Base-by-base conservation (phyloP, 1,284 basidiomycete species). In the Cystobasidium pallidum region DNA sequence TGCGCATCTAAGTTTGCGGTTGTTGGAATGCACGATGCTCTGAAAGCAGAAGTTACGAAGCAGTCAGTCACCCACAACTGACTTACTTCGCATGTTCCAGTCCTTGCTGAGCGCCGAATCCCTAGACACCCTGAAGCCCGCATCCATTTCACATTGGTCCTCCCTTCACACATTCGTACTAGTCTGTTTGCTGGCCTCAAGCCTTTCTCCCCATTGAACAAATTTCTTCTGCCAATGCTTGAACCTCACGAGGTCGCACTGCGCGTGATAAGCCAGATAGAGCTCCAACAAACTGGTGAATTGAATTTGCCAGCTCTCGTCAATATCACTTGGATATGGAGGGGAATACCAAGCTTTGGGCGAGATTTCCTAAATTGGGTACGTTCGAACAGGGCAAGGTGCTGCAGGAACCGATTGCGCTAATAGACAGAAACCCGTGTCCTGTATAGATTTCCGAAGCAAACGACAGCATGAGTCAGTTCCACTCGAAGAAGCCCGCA, bases 1-100 rank as follows among this genome's bases (percentile, higher is more conserved):
- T 86, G 85, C 79, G 91, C 91, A 4, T 91, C 91, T 34, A 96
- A 95, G 82, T 91, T 91, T 10, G 92, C 92, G 10, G 78, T 90
- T 24, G 83, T 90, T 24, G 86, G 86, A 32, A 81, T 95, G 54
- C 87, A 93, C 75, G 89, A 91, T 75, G 88, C 89, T 7, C 84
- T 96, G 65, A 86, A 91, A 51, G 89, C 88, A 76, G 93, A 96
- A 80, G 86, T 95, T 24, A 89, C 93, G 78, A 86, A 88, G 55
- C 82, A 85, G 88, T 89, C 75, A 24, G 80, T 36, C 28, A 0
- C 28, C 17, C 3, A 4, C 51, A n/a, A 21, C 49, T 65, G 52
- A 34, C 61, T 30, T 24, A 72, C 45, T 55, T 7, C 36, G 21
- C 7, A 7, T 49, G 34, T 26, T 15, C 13, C n/a, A n/a, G n/a